phyloP scores from a whole-genome alignment of 352 stramenopile genomes.

The Phytopythium oedochilum region DNA sequence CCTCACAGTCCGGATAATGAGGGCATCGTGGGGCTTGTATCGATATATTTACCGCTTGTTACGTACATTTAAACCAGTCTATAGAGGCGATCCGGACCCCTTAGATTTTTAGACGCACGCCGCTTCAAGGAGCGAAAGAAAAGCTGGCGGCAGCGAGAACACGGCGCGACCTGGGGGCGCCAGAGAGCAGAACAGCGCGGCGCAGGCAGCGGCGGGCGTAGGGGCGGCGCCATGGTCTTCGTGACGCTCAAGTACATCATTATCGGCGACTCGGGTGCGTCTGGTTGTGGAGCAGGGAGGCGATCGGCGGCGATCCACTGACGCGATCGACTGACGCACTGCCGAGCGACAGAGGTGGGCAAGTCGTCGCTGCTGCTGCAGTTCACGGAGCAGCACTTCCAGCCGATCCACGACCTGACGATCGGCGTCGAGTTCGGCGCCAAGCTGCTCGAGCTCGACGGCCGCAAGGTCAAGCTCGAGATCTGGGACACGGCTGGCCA shows the following conservation, averaged over 20 bases:
- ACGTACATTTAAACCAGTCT: not conserved
- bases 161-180: not conserved
- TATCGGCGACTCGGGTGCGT: constrained; percentile 75
- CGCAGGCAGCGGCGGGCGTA: not conserved
- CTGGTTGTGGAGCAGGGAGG: no score
- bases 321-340: not conserved
- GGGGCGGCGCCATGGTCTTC: constrained; percentile 57
- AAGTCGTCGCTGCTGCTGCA: constrained; percentile 89
- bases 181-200: not conserved
- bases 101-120: not conserved
- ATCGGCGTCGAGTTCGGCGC: constrained; percentile 91
- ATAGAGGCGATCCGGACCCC: not conserved
- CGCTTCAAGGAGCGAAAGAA: constrained; percentile 2
- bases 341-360: constrained; percentile 54
- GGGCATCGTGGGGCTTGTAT: no score
- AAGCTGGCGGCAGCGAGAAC: not conserved
- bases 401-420: constrained; percentile 87
- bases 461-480: constrained; percentile 86
- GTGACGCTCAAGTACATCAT: constrained; percentile 90
- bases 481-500: constrained; percentile 92
- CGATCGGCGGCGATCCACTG: no score
- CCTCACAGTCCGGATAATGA: not conserved
- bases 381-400: constrained; percentile 90
- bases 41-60: no score
- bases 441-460: constrained; percentile 82